Evolutionary conservation across 2,329 filamentous ascomycete genomes (phyloP).

Genomic region (Fusarium citri): DNA sequence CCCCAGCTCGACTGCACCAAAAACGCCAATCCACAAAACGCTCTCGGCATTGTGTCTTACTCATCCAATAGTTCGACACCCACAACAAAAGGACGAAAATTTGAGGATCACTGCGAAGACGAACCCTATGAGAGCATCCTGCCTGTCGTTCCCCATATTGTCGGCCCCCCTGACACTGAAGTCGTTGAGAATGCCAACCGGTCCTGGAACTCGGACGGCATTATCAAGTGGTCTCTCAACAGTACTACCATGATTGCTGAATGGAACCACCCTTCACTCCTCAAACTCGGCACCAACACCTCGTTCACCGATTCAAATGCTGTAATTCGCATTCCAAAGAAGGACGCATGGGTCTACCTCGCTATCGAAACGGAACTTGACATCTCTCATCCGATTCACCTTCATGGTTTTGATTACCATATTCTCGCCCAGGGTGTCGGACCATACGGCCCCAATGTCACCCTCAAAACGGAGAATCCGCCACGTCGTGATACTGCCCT

Average conservation of each 20-base stretch:
- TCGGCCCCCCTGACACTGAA: slow-evolving; percentile 46
- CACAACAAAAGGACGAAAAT: slow-evolving; percentile 20
- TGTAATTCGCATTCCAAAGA: slow-evolving; percentile 46
- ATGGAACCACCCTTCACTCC: slow-evolving; percentile 48
- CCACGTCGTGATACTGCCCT: slow-evolving; percentile 65
- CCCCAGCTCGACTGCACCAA: slow-evolving; percentile 57
- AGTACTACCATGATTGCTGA: slow-evolving; percentile 49
- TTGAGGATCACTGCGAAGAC: slow-evolving; percentile 50
- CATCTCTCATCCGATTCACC: slow-evolving; percentile 52
- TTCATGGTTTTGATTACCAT: slow-evolving; percentile 53
- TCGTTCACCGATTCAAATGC: slow-evolving; percentile 44
- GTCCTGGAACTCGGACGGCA: slow-evolving; percentile 44
- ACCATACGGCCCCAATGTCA: slow-evolving; percentile 37
- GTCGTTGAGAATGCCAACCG: slow-evolving; percentile 47
- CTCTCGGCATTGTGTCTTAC: slow-evolving; percentile 62
- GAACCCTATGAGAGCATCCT: slow-evolving; percentile 50
- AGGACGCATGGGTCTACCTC: slow-evolving; percentile 49
- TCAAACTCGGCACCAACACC: slow-evolving; percentile 36
- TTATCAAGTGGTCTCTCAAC: slow-evolving; percentile 62
- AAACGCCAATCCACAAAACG: slow-evolving; percentile 56
- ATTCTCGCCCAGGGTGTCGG: slow-evolving; percentile 46
- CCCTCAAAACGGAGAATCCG: slow-evolving; percentile 54
- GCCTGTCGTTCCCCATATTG: slow-evolving; percentile 51
- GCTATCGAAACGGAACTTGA: slow-evolving; percentile 43
- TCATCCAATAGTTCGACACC: slow-evolving; percentile 40